These are phyloP conservation scores for Blastocystis sp. DNA, from an alignment of 352 stramenopile genomes.

Conservation along the genomic window DNA sequence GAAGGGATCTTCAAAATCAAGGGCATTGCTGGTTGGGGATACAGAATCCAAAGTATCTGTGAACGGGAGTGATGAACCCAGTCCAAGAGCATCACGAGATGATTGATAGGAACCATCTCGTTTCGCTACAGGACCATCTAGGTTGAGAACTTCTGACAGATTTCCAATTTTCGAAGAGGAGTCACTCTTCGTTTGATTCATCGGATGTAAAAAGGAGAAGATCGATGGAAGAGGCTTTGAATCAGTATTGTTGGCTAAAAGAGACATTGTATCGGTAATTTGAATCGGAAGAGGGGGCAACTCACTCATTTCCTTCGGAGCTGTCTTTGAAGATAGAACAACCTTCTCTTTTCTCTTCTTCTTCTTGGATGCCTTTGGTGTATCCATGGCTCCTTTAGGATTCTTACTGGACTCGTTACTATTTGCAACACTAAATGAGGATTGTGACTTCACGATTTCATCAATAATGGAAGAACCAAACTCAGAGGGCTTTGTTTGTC, in stretches of 20 bases:
- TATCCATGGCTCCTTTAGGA: not conserved
- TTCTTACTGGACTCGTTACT: not conserved
- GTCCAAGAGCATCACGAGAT: no score
- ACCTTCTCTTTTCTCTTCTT: not conserved
- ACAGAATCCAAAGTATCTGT: not conserved
- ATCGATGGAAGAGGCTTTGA: conserved; percentile 9
- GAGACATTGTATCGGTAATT: conserved; percentile 37
- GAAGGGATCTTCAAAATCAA: conserved; percentile 1
- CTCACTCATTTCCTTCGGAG: not conserved
- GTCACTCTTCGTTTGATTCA: not conserved
- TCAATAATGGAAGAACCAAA: conserved; percentile 40
- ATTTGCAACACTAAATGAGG: not conserved
- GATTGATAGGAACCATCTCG: not conserved
- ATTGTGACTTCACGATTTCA: not conserved
- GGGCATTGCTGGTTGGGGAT: not conserved
- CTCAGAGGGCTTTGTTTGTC: not conserved
- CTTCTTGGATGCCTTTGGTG: not conserved
- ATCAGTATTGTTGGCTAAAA: not conserved
- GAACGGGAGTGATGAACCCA: not conserved
- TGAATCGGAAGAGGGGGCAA: conserved; percentile 52
- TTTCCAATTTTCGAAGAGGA: not conserved
- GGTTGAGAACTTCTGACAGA: not conserved
- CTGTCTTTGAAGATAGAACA: not conserved
- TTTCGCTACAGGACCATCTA: not conserved
- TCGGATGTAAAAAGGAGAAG: conserved; percentile 43